These are phyloP conservation scores for Penicillium sp. DNA, from an alignment of 2,329 filamentous ascomycete species.

Conservation along the genomic window DNA sequence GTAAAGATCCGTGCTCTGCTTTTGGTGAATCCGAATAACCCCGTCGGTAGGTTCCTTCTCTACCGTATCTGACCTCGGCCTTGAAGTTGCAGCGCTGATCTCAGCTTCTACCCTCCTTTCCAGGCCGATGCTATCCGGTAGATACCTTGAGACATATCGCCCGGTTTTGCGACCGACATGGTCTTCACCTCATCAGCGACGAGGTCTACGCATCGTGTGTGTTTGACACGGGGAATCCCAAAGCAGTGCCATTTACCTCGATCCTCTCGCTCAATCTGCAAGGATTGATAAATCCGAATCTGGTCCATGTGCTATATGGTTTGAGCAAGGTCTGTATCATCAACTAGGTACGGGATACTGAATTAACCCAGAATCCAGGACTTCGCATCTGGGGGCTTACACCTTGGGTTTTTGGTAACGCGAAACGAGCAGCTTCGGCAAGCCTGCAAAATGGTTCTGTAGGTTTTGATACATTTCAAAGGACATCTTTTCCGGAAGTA, in stretches of 20 bases:
- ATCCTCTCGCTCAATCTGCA: constrained; percentile 41
- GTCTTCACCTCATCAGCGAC: constrained; percentile 51
- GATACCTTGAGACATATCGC: constrained; percentile 43
- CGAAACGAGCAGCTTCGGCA: constrained; percentile 22
- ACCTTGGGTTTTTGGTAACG: constrained; percentile 27
- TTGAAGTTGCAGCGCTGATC: not conserved
- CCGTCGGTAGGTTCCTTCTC: constrained; percentile 31
- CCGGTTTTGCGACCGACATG: constrained; percentile 45
- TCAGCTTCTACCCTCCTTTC: constrained; percentile 5
- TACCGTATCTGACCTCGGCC: not conserved
- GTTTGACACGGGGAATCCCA: constrained; percentile 38
- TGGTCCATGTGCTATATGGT: constrained; percentile 48
- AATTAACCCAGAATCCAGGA: too few species aligned
- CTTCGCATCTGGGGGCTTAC: constrained; percentile 29
- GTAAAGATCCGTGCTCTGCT: constrained; percentile 39
- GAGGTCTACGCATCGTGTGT: constrained; percentile 53
- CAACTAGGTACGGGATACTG: too few species aligned
- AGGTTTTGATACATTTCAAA: constrained; percentile 1
- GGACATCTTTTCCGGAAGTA: not conserved
- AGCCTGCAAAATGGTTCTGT: constrained; percentile 27
- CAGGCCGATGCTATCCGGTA: constrained; percentile 42
- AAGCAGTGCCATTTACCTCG: constrained; percentile 42
- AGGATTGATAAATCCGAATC: constrained; percentile 43
- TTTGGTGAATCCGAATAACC: constrained; percentile 44
- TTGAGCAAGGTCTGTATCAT: constrained; percentile 40